Percentiles rank a stretch among this genome's conserved stretches.
Conservation (phyloP, 768 basidiomycete species). For the Suillus weaverae region DNA sequence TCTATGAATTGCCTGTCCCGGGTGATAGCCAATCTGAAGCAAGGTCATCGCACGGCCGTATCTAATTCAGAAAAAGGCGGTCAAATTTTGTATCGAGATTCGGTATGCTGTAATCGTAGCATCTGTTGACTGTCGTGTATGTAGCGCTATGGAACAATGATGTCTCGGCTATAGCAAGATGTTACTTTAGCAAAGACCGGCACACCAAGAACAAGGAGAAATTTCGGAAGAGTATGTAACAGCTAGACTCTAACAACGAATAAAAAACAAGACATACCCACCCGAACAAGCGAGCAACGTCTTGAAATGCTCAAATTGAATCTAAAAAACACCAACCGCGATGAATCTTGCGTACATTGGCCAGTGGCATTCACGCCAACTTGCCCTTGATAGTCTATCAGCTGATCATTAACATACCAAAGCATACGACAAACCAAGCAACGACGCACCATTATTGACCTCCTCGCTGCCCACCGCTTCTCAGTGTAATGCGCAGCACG, state of each 20-base stretch:
- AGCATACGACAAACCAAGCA: neutral
- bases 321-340: neutral
- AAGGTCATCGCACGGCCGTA: neutral
- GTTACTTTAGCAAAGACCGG: neutral
- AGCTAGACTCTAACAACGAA: neutral
- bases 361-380: neutral
- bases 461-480: conserved; percentile 39
- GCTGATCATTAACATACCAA: too few species aligned
- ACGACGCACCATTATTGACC: conserved; percentile 33
- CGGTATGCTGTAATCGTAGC: neutral
- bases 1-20: neutral
- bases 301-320: neutral
- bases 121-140: neutral
- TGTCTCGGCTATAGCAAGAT: neutral
- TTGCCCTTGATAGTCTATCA: neutral
- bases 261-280: neutral
- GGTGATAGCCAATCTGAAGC: neutral
- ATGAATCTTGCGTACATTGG: neutral
- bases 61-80: neutral
- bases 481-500: conserved; percentile 45
- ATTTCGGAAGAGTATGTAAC: neutral
- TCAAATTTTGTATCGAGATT: neutral
- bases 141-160: neutral
- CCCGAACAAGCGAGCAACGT: neutral
- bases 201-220: neutral